Evolutionary conservation across 495 filamentous ascomycete genomes (phyloP), one percentile per base, ranked within the genome.

Genomic region (Penicillium crystallinum): DNA sequence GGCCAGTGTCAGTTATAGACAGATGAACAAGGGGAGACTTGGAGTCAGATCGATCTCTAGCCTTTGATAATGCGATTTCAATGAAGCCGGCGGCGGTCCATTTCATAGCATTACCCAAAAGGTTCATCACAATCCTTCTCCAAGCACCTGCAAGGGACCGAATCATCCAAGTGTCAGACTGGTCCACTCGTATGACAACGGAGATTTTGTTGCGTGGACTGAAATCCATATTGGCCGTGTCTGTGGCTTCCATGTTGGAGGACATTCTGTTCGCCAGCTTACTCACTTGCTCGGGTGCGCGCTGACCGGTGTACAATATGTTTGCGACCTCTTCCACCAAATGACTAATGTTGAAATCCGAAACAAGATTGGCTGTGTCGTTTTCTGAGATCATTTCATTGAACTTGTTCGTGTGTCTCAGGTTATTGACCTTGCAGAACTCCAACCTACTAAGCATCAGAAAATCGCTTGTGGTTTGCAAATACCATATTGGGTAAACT

Each of bases 21-120:
- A 86, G 52, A 9, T 73, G 69, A 4, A 69, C 59, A 46, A 69
- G 41, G 1, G 55, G 36, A 2, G 40, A 37, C 17, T 49, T 30
- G 15, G 57, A 34, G 9, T 66, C 47, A 14, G 61, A 36, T 34
- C 56, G 33, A n/a, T 52, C 45, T 59, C 45, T 47, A 40, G 53
- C 49, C 68, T 69, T 46, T 62, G 71, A 52, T 14, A 87, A 67
- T 0, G 69, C 72, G 5, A 89, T 69, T 25, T 79, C 73, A 30
- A 90, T 80, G 53, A 74, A 80, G 4, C 86, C 86, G 0, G 66
- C 61, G 10, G 61, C 65, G 6, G 81, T 87, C 63, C 83, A 87
- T 48, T 90, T 90, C 21, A 88, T 67, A 0, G 86, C 78, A 62
- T 90, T 90, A 9, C 86, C 83, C 30, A 87, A 78, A 1, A 89